A percentile compares a stretch with the other conserved stretches of the same genome.
Conservation (phyloP, 495 filamentous ascomycete genomes). For the Entonaema liquescens region DNA sequence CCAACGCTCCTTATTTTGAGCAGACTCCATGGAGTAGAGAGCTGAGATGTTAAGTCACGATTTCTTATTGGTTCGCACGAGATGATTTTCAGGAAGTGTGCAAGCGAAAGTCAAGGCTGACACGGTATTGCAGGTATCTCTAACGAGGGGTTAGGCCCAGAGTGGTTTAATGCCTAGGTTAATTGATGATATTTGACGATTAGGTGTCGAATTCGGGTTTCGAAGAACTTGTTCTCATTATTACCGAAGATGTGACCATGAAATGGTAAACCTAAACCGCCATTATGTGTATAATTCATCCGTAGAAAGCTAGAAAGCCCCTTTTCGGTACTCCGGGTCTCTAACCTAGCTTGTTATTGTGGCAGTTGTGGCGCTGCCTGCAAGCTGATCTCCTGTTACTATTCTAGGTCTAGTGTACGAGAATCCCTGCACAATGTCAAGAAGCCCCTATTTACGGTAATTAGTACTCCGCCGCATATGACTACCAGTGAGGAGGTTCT, state of each 20-base stretch:
- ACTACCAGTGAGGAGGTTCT: neutral
- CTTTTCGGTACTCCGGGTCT: too few relatives aligned
- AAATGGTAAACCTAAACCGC: too few relatives aligned
- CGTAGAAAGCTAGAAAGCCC: too few relatives aligned
- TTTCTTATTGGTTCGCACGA: neutral
- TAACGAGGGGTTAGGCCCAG: neutral
- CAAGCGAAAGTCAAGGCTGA: neutral
- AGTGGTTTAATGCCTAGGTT: too few relatives aligned
- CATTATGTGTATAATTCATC: too few relatives aligned
- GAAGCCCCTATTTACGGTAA: neutral
- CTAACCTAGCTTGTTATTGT: too few relatives aligned
- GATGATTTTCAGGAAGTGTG: neutral
- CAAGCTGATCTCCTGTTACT: neutral
- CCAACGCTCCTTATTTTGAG: slow-evolving; percentile 2
- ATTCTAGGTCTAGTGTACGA: slow-evolving; percentile 43
- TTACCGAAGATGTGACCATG: too few relatives aligned
- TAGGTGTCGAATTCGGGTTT: too few relatives aligned
- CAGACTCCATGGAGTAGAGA: neutral
- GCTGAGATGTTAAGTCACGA: neutral
- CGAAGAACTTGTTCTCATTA: too few relatives aligned
- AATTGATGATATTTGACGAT: too few relatives aligned
- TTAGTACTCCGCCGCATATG: neutral
- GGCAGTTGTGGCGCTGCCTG: slow-evolving; percentile 14
- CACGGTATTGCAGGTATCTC: neutral
- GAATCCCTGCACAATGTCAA: slow-evolving; percentile 16